Evolutionary conservation across 768 basidiomycete genomes (phyloP), one percentile per base, ranked within the genome.

Genomic region (Leccinum disarticulatum): DNA sequence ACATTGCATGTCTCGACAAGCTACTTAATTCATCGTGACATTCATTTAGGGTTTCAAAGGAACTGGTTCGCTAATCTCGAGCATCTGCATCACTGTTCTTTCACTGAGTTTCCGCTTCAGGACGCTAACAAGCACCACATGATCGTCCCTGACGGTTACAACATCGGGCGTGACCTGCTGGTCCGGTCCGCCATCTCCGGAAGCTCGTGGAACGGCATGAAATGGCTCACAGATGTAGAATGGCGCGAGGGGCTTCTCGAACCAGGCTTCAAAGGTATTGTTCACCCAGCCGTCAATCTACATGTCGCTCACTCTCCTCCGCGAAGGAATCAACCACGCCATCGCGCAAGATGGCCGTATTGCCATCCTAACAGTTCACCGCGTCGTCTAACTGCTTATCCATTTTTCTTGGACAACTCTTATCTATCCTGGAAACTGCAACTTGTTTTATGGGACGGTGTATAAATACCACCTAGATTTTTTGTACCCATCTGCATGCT

Each of bases 281-380:
- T n/a, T 22, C 28, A 31, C 14, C 3, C 25, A 48, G 36, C 25
- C 38, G 19, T 15, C 41, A 22, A 46, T n/a, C 19, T n/a, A 6
- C 35, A 36, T 2, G 11, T 54, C 17, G 22, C 28, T 56, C n/a
- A 51, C 38, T 43, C 19, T 49, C 38, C 25, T 55, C 19, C 43
- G 28, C 66, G 46, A 65, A 91, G 91, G 89, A 59, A 81, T 91
- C 35, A 93, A 90, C 68, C 93, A 93, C 69, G 87, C 81, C 54
- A 94, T 95, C 48, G 76, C 82, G 11, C 88, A 91, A 69, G 93
- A 94, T 68, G 92, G 92, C 7, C 81, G 81, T 28, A 81, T 92
- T 17, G 92, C 93, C n/a, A 75, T 94, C 31, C 77, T 93, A 46
- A 93, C 87, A 5, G 85, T 93, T 52, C 63, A 66, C 31, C 81